A percentile compares a stretch with the other conserved stretches of the same genome.
phyloP scores from a whole-genome alignment of 2,329 filamentous ascomycete species.

The Fusarium illudens region DNA sequence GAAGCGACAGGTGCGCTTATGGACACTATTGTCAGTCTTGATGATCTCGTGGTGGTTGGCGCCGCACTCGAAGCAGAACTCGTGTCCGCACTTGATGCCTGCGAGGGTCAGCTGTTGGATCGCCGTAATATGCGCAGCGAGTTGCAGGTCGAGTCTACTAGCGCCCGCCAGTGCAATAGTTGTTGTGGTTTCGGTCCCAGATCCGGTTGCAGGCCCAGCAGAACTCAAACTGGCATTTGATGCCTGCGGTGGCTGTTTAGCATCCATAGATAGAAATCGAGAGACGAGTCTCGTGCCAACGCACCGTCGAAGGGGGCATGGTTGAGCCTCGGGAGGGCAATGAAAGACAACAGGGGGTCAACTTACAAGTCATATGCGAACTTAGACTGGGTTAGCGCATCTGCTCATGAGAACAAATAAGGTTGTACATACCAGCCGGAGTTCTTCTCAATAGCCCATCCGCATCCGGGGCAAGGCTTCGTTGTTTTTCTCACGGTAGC shows the following conservation, averaged over 20 bases:
- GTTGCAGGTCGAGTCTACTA: neutral
- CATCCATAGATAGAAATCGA: neutral
- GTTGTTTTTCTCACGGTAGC: constrained; percentile 43
- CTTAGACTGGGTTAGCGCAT: constrained; percentile 43
- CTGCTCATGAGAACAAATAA: neutral
- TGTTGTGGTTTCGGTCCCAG: constrained; percentile 37
- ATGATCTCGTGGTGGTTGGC: constrained; percentile 46
- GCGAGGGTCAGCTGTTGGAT: constrained; percentile 25
- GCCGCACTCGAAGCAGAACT: constrained; percentile 52
- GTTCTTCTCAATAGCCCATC: constrained; percentile 52
- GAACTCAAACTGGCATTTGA: constrained; percentile 46
- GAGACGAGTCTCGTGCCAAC: constrained; percentile 12
- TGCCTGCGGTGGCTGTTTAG: constrained; percentile 42
- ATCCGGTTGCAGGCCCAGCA: constrained; percentile 46
- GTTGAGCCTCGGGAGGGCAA: neutral
- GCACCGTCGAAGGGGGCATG: constrained; percentile 20
- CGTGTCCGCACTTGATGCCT: constrained; percentile 48
- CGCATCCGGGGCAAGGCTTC: constrained; percentile 52
- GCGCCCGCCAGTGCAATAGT: constrained; percentile 27
- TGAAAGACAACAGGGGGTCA: neutral
- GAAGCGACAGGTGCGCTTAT: constrained; percentile 43
- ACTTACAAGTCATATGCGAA: constrained; percentile 55
- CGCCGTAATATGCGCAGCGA: neutral
- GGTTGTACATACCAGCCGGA: constrained; percentile 52
- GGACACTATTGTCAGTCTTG: constrained; percentile 45